A percentile compares a stretch with the other conserved stretches of the same genome.
phyloP scores from a whole-genome alignment of 805 yeast genomes.

The Pichia membranifaciens region DNA sequence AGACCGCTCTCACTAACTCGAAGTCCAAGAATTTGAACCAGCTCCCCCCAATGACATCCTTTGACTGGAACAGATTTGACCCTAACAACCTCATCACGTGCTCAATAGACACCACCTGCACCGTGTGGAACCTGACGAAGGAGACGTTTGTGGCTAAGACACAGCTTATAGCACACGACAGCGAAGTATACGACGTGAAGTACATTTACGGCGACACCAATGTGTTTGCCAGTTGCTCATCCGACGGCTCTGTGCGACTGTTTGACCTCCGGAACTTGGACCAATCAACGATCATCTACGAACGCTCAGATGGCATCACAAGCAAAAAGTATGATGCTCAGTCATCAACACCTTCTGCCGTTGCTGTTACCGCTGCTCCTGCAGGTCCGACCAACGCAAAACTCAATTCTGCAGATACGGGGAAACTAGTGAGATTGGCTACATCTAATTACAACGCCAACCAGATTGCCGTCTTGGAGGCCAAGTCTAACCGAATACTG shows the following conservation, averaged over 20 bases:
- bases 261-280: slow-evolving; percentile 86
- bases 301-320: slow-evolving; percentile 26
- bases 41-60: slow-evolving; percentile 85
- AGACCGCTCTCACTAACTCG: slow-evolving; percentile 36
- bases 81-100: slow-evolving; percentile 71
- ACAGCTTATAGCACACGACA: slow-evolving; percentile 93
- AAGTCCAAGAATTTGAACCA: slow-evolving; percentile 40
- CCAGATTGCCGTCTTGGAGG: slow-evolving; percentile 76
- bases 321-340: slow-evolving; percentile 10
- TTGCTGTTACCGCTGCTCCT: neutral
- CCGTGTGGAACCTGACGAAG: slow-evolving; percentile 81
- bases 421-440: slow-evolving; percentile 67
- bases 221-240: slow-evolving; percentile 87
- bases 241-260: slow-evolving; percentile 90
- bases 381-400: too few relatives aligned
- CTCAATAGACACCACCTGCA: slow-evolving; percentile 93
- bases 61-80: slow-evolving; percentile 84
- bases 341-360: neutral
- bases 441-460: slow-evolving; percentile 78
- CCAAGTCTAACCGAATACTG: slow-evolving; percentile 57
- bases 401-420: neutral
- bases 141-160: slow-evolving; percentile 70
- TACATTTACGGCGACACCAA: slow-evolving; percentile 69
- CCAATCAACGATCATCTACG: slow-evolving; percentile 92
- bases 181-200: slow-evolving; percentile 88